Conservation (phyloP, 257 asterid species). For the Linderniella brevidens region DNA sequence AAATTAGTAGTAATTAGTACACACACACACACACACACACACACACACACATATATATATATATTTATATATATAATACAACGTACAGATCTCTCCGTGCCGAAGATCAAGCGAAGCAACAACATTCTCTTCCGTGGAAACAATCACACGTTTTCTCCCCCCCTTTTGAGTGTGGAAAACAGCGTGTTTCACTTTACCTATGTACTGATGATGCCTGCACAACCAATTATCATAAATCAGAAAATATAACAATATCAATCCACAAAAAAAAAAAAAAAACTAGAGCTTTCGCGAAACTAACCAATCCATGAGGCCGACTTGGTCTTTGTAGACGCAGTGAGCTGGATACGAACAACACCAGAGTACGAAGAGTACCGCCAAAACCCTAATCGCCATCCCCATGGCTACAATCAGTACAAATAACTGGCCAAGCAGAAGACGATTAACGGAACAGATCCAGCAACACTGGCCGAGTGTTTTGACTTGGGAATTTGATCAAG, state of each 20-base stretch:
- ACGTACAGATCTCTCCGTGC: slow-evolving; percentile 85
- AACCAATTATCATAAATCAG: no score
- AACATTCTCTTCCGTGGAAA: slow-evolving; percentile 88
- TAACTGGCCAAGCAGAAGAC: slow-evolving; percentile 10
- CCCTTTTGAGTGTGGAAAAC: slow-evolving; percentile 93
- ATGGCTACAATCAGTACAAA: slow-evolving; percentile 27
- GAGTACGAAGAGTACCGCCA: slow-evolving; percentile 22
- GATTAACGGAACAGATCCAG: slow-evolving; percentile 24
- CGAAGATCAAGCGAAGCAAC: slow-evolving; percentile 97
- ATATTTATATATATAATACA: not conserved
- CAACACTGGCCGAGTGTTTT: slow-evolving; percentile 4
- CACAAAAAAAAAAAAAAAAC: not conserved
- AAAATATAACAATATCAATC: slow-evolving; percentile 9
- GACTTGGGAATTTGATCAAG: no score
- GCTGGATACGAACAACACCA: slow-evolving; percentile 20
- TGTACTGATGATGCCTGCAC: slow-evolving; percentile 83
- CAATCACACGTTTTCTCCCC: slow-evolving; percentile 81
- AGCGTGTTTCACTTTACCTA: slow-evolving; percentile 94
- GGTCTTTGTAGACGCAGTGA: slow-evolving; percentile 64
- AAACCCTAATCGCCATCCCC: slow-evolving; percentile 64
- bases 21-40: no score
- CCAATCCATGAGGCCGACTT: slow-evolving; percentile 97
- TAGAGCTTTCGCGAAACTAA: slow-evolving; percentile 13
- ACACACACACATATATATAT: no score
- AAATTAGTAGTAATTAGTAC: no score